phyloP scores from a whole-genome alignment of 208 protist genomes.

The Trypanosoma rangeli region DNA sequence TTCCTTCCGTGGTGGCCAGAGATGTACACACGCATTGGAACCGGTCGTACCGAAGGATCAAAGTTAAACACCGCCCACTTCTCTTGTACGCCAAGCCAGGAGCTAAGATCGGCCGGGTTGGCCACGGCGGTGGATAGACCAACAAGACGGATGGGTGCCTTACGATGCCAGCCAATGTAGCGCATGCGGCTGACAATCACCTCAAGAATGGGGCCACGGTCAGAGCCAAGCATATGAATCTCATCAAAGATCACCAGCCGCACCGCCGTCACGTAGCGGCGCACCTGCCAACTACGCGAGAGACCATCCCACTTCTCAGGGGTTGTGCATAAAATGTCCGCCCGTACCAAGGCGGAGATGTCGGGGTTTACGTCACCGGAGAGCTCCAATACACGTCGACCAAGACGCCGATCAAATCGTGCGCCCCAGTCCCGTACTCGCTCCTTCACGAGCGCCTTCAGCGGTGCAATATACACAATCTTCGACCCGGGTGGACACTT shows the following conservation, averaged over 20 bases:
- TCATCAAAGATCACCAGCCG: slow-evolving; percentile 98
- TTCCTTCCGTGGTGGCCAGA: slow-evolving; percentile 96
- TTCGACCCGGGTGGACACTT: slow-evolving; percentile 85
- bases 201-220: slow-evolving; percentile 99
- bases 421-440: slow-evolving; percentile 97
- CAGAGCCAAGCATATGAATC: slow-evolving; percentile 99
- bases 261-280: slow-evolving; percentile 94
- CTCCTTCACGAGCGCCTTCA: slow-evolving; percentile 99
- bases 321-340: slow-evolving; percentile 98
- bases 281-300: slow-evolving; percentile 97
- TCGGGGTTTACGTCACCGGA: slow-evolving; percentile 97
- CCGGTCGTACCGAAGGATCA: slow-evolving; percentile 96
- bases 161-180: slow-evolving; percentile 96
- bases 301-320: slow-evolving; percentile 99
- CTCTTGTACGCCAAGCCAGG: slow-evolving; percentile 97
- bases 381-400: slow-evolving; percentile 97
- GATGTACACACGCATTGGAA: slow-evolving; percentile 97
- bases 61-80: slow-evolving; percentile 98
- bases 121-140: slow-evolving; percentile 99
- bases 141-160: slow-evolving; percentile 94
- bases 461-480: slow-evolving; percentile 99
- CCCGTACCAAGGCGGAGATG: slow-evolving; percentile 87
- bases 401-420: slow-evolving; percentile 88
- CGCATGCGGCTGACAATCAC: slow-evolving; percentile 99
- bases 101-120: slow-evolving; percentile 98